phyloP scores from a whole-genome alignment of 176 grass and related monocot genomes.

The Avena insularis region DNA sequence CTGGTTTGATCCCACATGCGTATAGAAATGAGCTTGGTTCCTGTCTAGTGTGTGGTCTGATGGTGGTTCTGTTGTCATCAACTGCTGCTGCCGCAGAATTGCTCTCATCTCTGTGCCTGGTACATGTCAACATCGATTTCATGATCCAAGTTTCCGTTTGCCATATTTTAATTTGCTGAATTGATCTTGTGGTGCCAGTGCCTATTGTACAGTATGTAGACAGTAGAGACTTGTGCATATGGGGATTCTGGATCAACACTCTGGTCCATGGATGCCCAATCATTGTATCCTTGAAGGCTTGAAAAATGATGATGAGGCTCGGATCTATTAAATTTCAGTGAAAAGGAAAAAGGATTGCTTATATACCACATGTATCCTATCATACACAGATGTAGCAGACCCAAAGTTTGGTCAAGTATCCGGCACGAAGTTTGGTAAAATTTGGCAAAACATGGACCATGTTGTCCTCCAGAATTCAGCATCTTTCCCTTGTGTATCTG shows the following conservation, averaged over 20 bases:
- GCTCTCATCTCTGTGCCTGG: not conserved
- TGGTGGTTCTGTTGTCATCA: conserved; percentile 14
- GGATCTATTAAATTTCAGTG: not conserved
- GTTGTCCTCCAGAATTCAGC: not conserved
- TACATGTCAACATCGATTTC: not conserved
- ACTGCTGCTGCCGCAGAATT: not conserved
- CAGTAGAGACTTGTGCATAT: not conserved
- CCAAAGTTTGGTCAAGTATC: not conserved
- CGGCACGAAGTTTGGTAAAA: conserved; percentile 30
- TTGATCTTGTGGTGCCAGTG: not conserved
- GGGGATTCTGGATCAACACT: not conserved
- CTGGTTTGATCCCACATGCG: not conserved
- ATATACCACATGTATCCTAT: not conserved
- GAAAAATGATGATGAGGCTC: not conserved
- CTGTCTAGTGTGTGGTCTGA: not conserved
- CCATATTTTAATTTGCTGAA: not conserved
- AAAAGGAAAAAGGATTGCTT: not conserved
- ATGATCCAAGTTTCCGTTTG: not conserved
- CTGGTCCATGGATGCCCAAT: not conserved
- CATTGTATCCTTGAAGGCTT: not conserved
- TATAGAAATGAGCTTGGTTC: not conserved
- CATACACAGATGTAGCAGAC: not conserved
- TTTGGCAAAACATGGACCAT: conserved; percentile 8
- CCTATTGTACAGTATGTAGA: conserved; percentile 27
- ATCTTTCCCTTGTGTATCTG: not conserved